phyloP scores from a whole-genome alignment of 805 yeast genomes.

The Teunomyces stri region DNA sequence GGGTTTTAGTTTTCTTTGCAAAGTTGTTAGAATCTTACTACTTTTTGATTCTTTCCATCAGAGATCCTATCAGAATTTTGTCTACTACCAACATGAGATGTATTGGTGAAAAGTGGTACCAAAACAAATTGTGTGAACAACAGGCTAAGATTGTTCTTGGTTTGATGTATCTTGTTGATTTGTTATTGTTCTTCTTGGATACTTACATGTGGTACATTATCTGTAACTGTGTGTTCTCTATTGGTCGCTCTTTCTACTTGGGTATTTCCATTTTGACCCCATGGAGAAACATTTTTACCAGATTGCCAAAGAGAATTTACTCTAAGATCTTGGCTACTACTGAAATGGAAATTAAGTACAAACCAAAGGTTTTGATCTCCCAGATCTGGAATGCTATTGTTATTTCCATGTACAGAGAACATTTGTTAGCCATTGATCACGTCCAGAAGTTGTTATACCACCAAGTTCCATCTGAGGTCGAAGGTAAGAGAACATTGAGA shows the following conservation, averaged over 20 bases:
- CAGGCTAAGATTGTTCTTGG: slow-evolving; percentile 90
- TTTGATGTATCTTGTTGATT: slow-evolving; percentile 88
- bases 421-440: slow-evolving; percentile 94
- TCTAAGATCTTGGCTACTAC: slow-evolving; percentile 96
- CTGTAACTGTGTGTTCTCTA: slow-evolving; percentile 91
- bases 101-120: slow-evolving; percentile 92
- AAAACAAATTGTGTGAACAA: slow-evolving; percentile 67
- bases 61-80: slow-evolving; percentile 92
- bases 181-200: slow-evolving; percentile 96
- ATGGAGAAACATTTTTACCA: slow-evolving; percentile 97
- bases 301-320: slow-evolving; percentile 98
- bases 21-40: slow-evolving; percentile 88
- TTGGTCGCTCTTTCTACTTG: slow-evolving; percentile 96
- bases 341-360: slow-evolving; percentile 98
- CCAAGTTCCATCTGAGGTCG: slow-evolving; percentile 97
- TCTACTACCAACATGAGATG: slow-evolving; percentile 89
- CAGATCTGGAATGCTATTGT: slow-evolving; percentile 99
- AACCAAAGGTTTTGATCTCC: slow-evolving; percentile 95
- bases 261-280: slow-evolving; percentile 99
- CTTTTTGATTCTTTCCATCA: slow-evolving; percentile 82
- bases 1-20: slow-evolving; percentile 87
- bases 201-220: slow-evolving; percentile 98
- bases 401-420: slow-evolving; percentile 99
- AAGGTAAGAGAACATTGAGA: slow-evolving; percentile 96
- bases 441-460: slow-evolving; percentile 96